Conservation (phyloP, 2,329 filamentous ascomycete species). For the Pseudocercospora macadamiae region DNA sequence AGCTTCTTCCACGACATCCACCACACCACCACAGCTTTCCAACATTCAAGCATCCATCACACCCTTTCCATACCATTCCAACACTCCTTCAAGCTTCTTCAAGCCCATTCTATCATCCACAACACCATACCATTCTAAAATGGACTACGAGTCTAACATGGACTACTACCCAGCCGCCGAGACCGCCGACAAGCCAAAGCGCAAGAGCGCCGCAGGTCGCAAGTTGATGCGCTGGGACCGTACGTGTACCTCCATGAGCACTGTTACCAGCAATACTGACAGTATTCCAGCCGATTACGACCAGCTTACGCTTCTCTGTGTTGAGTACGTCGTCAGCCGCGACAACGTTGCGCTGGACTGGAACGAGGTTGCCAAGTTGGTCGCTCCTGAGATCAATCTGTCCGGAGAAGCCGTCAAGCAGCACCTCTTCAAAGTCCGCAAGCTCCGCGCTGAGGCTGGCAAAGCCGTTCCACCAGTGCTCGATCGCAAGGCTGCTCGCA, state of each 20-base stretch:
- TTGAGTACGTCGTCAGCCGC: conserved; percentile 24
- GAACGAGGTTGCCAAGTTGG: conserved; percentile 21
- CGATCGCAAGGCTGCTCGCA: conserved; percentile 7
- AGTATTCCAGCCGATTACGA: conserved; percentile 24
- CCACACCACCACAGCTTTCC: neutral
- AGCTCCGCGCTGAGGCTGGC: conserved; percentile 18
- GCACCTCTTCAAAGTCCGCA: conserved; percentile 32
- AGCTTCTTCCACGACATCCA: conserved; percentile 5
- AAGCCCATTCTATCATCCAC: neutral
- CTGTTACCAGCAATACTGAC: conserved; percentile 15
- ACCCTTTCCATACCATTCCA: neutral
- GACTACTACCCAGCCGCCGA: conserved; percentile 6
- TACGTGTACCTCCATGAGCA: conserved; percentile 17
- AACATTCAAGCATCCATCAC: neutral
- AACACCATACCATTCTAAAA: conserved; percentile 3
- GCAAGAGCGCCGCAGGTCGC: conserved; percentile 26
- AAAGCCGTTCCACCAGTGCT: conserved; percentile 26
- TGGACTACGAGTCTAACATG: neutral
- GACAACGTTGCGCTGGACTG: conserved; percentile 26
- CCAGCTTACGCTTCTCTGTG: conserved; percentile 29
- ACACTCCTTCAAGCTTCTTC: conserved; percentile 1
- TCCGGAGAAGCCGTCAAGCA: conserved; percentile 32
- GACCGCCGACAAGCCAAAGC: neutral
- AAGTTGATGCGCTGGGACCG: conserved; percentile 33
- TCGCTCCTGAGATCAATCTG: conserved; percentile 7